Percentiles rank a stretch among this genome's conserved stretches.
Conservation (phyloP, 2,329 filamentous ascomycete species). For the Penicillium occitanis region DNA sequence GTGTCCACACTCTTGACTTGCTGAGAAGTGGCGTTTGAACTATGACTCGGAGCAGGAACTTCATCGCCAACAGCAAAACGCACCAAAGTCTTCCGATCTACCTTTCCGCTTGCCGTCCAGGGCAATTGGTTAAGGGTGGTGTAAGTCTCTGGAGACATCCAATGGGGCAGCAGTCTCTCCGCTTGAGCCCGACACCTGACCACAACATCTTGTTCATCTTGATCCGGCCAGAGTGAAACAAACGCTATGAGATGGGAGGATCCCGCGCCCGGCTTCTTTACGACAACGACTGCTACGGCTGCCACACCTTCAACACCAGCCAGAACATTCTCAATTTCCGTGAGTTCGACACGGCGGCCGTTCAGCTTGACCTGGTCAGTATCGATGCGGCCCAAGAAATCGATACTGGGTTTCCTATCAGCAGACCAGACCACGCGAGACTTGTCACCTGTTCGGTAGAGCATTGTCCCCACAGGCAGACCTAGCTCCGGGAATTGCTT, state of each 20-base stretch:
- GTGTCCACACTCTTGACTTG: background rate
- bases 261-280: conserved; percentile 26
- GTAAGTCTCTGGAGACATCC: conserved; percentile 18
- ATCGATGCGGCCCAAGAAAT: conserved; percentile 66
- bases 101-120: conserved; percentile 3
- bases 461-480: conserved; percentile 46
- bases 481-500: background rate
- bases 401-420: conserved; percentile 52
- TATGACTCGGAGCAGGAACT: background rate
- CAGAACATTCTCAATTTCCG: conserved; percentile 40
- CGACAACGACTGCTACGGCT: conserved; percentile 29
- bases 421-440: conserved; percentile 64
- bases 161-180: conserved; percentile 24
- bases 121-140: background rate
- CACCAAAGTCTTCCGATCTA: conserved; percentile 10
- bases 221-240: conserved; percentile 26
- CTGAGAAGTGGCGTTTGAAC: background rate
- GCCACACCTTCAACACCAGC: conserved; percentile 25
- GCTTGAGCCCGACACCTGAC: conserved; percentile 23
- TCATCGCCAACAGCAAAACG: conserved; percentile 1
- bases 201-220: conserved; percentile 22
- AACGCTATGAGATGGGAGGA: conserved; percentile 29
- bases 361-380: conserved; percentile 58
- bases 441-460: conserved; percentile 39
- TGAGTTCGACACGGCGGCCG: conserved; percentile 60